A percentile compares a stretch with the other conserved stretches of the same genome.
phyloP scores from a whole-genome alignment of 176 grass and related monocot species.

The Musa troglodytarum region DNA sequence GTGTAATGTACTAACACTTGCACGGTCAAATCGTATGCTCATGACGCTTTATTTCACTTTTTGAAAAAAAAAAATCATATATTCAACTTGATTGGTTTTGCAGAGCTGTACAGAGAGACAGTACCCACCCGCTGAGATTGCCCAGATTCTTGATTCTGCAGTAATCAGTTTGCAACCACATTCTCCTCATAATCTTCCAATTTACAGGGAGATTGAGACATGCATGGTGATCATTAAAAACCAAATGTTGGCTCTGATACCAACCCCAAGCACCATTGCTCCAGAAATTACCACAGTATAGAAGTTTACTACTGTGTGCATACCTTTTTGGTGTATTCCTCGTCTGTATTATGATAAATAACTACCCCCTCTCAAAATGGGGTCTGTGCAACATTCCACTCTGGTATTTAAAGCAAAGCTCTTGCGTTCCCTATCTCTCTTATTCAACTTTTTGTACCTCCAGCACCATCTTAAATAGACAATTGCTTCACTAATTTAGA shows the following conservation, averaged over 20 bases:
- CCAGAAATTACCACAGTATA: slow-evolving; percentile 18
- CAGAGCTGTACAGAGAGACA: slow-evolving; percentile 95
- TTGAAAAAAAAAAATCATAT: no score
- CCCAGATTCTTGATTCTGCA: slow-evolving; percentile 73
- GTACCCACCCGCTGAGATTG: slow-evolving; percentile 82
- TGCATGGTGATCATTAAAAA: slow-evolving; percentile 89
- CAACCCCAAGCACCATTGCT: slow-evolving; percentile 35
- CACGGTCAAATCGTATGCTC: not conserved
- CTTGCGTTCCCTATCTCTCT: not conserved
- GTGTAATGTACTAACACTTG: no score
- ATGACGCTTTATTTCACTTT: not conserved
- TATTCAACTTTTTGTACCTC: not conserved
- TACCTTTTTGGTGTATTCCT: not conserved
- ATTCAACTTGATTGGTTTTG: not conserved
- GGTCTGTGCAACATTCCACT: not conserved
- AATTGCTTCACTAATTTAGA: not conserved
- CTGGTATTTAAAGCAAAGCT: not conserved
- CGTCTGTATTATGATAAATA: slow-evolving; percentile 1
- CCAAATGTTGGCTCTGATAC: slow-evolving; percentile 81
- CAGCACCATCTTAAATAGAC: not conserved
- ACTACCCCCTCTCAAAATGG: not conserved
- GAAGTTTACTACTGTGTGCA: not conserved
- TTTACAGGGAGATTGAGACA: slow-evolving; percentile 75
- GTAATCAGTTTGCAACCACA: slow-evolving; percentile 62
- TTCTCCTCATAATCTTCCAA: slow-evolving; percentile 50